phyloP scores from a whole-genome alignment of 2,329 filamentous ascomycete genomes.

The Trichoderma pleuroti region DNA sequence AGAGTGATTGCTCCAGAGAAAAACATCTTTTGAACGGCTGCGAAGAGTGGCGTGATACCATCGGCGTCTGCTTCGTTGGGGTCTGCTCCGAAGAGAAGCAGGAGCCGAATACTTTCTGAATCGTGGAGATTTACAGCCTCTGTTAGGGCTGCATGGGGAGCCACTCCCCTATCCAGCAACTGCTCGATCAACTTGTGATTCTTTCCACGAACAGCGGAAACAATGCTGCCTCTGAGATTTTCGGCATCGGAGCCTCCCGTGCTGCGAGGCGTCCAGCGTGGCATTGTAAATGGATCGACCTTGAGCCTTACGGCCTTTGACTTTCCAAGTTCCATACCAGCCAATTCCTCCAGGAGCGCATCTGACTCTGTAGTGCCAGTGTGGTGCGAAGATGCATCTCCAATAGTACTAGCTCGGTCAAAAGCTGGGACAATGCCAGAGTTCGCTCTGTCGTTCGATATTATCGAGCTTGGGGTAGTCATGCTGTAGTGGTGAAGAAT shows the following conservation, averaged over 20 bases:
- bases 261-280: conserved; percentile 45
- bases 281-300: conserved; percentile 49
- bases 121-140: conserved; percentile 52
- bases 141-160: conserved; percentile 48
- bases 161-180: conserved; percentile 55
- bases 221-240: conserved; percentile 37
- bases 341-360: conserved; percentile 3
- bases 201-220: conserved; percentile 52
- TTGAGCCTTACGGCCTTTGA: conserved; percentile 35
- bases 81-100: conserved; percentile 56
- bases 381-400: conserved; percentile 3
- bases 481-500: conserved; percentile 1
- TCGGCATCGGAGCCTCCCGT: conserved; percentile 19
- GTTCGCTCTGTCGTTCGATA: not conserved
- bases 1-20: conserved; percentile 56
- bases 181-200: conserved; percentile 57
- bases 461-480: conserved; percentile 1
- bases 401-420: conserved; percentile 11
- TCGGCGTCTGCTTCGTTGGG: conserved; percentile 50
- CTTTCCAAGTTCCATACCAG: conserved; percentile 1
- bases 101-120: conserved; percentile 50
- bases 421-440: not conserved
- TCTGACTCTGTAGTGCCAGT: conserved; percentile 4
- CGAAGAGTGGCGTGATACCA: conserved; percentile 50
- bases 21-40: conserved; percentile 50